Evolutionary conservation across 1,139 yeast genomes (phyloP).

Genomic region (Suzukiozyma palmioleophila): DNA sequence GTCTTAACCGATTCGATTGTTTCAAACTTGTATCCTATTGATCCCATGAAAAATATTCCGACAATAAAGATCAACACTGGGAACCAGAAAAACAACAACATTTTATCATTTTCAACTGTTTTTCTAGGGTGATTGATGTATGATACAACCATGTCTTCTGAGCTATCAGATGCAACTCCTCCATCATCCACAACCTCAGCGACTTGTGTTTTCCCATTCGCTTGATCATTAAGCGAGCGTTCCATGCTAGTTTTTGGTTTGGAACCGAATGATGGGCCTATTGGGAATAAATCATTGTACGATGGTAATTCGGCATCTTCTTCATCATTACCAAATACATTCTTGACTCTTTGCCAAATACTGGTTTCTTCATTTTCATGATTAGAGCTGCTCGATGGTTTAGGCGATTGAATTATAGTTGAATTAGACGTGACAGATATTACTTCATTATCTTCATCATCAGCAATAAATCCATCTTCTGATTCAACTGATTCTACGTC

Average conservation of each 20-base stretch:
- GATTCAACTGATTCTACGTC: slow-evolving; percentile 9
- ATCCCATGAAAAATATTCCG: slow-evolving; percentile 47
- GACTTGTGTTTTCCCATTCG: slow-evolving; percentile 7
- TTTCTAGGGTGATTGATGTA: slow-evolving; percentile 58
- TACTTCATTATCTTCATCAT: slow-evolving; percentile 8
- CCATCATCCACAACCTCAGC: slow-evolving; percentile 9
- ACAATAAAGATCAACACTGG: slow-evolving; percentile 57
- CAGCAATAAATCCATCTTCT: slow-evolving; percentile 17
- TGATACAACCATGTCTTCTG: slow-evolving; percentile 50
- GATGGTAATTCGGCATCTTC: slow-evolving; percentile 55
- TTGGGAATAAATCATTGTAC: slow-evolving; percentile 81
- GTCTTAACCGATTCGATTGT: slow-evolving; percentile 41
- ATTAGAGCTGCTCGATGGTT: slow-evolving; percentile 5
- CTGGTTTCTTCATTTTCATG: slow-evolving; percentile 9
- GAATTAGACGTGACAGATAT: slow-evolving; percentile 9
- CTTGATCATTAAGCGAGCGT: slow-evolving; percentile 23
- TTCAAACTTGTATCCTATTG: slow-evolving; percentile 47
- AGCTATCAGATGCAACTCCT: slow-evolving; percentile 42
- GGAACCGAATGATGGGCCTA: slow-evolving; percentile 34
- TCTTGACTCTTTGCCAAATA: slow-evolving; percentile 58
- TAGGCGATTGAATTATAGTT: slow-evolving; percentile 9
- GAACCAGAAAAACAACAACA: slow-evolving; percentile 86
- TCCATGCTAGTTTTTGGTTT: slow-evolving; percentile 36
- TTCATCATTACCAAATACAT: slow-evolving; percentile 43
- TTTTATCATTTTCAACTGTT: slow-evolving; percentile 74